phyloP scores from a whole-genome alignment of 352 stramenopile genomes.

The Phytophthora syringae region DNA sequence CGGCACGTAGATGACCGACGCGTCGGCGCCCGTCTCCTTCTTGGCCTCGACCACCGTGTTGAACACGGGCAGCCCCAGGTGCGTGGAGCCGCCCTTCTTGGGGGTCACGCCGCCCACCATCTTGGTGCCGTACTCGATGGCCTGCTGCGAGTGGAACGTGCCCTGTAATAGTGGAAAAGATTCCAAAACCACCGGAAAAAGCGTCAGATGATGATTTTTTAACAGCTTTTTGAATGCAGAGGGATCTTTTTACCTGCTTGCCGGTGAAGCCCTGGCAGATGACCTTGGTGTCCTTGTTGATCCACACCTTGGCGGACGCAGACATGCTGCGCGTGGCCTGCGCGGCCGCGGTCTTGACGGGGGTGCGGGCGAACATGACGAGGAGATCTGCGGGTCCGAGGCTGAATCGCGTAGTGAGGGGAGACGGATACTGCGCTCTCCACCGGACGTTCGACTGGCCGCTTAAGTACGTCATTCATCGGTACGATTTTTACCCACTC shows the following conservation, averaged over 20 bases:
- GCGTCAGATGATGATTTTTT: constrained; percentile 7
- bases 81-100: constrained; percentile 97
- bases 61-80: constrained; percentile 99
- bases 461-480: constrained; percentile 27
- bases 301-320: constrained; percentile 98
- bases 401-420: constrained; percentile 27
- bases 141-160: constrained; percentile 99
- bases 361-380: constrained; percentile 67
- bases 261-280: constrained; percentile 99
- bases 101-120: constrained; percentile 99
- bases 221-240: no score
- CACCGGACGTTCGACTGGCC: constrained; percentile 29
- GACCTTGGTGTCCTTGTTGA: constrained; percentile 99
- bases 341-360: constrained; percentile 53
- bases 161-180: constrained; percentile 63
- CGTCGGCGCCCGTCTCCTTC: constrained; percentile 92
- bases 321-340: constrained; percentile 84
- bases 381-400: constrained; percentile 1
- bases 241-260: constrained; percentile 93
- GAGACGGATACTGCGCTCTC: constrained; percentile 19
- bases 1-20: constrained; percentile 99
- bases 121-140: constrained; percentile 99
- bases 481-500: constrained; percentile 27
- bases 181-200: constrained; percentile 18
- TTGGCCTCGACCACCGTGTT: constrained; percentile 95